Conservation (phyloP, 1,139 yeast genomes). For the Pichia sp. region DNA sequence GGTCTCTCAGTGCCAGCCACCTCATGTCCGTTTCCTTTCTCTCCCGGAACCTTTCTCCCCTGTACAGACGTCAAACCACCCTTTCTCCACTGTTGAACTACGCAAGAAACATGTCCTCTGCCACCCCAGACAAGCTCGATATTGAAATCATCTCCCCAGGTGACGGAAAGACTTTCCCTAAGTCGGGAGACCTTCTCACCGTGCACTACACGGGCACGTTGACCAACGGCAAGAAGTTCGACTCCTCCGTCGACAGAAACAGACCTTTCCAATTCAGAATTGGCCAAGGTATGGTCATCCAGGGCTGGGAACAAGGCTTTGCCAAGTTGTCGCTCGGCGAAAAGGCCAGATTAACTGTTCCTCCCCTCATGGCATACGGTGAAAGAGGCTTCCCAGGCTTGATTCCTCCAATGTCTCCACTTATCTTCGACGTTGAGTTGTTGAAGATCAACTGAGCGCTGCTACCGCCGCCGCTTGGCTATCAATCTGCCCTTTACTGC, state of each 20-base stretch:
- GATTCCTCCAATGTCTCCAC: conserved; percentile 94
- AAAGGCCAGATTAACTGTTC: conserved; percentile 85
- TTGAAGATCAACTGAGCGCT: conserved; percentile 59
- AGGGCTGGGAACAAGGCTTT: conserved; percentile 94
- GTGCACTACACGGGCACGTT: conserved; percentile 95
- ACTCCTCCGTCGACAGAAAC: conserved; percentile 90
- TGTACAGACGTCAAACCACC: background rate
- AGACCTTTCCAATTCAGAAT: conserved; percentile 88
- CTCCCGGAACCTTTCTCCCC: background rate
- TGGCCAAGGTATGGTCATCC: conserved; percentile 94
- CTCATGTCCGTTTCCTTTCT: conserved; percentile 1
- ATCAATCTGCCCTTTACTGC: background rate
- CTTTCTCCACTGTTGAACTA: background rate
- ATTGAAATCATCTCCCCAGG: conserved; percentile 37
- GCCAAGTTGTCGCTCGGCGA: conserved; percentile 90
- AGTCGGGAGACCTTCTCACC: conserved; percentile 78
- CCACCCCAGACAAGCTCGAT: conserved; percentile 23
- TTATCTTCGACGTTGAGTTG: conserved; percentile 89
- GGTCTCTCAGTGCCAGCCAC: background rate
- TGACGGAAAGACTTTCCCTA: conserved; percentile 84
- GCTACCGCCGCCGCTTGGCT: background rate
- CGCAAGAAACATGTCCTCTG: conserved; percentile 4
- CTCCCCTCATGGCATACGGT: conserved; percentile 93
- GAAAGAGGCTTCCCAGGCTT: conserved; percentile 92
- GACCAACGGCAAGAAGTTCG: conserved; percentile 91